phyloP scores from a whole-genome alignment of 257 asterid species.

The Jacaranda copaia region DNA sequence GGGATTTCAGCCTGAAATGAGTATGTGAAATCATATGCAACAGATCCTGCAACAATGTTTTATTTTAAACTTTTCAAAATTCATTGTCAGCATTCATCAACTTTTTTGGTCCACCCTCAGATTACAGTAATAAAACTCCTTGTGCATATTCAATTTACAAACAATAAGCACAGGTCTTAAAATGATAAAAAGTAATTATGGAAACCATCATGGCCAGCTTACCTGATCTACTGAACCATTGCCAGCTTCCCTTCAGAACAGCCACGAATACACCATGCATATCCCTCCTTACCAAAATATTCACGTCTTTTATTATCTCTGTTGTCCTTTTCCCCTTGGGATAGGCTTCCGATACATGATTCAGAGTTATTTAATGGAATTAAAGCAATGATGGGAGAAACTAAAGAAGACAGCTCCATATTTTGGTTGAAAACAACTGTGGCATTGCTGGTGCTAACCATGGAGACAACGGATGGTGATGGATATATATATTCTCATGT shows the following conservation, averaged over 20 bases:
- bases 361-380: constrained; percentile 13
- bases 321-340: constrained; percentile 12
- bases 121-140: constrained; percentile 23
- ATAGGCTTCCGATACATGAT: constrained; percentile 22
- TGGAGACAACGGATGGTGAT: constrained; percentile 24
- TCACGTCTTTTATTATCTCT: background rate
- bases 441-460: background rate
- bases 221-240: constrained; percentile 25
- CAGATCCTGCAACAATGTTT: background rate
- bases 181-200: constrained; percentile 29
- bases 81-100: background rate
- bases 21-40: background rate
- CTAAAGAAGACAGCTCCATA: background rate
- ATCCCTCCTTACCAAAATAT: constrained; percentile 31
- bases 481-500: constrained; percentile 23
- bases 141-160: background rate
- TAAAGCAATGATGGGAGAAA: background rate
- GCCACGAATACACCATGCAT: constrained; percentile 24
- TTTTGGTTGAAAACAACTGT: background rate
- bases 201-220: constrained; percentile 23
- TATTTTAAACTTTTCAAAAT: background rate
- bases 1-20: background rate
- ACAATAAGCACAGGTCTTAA: background rate
- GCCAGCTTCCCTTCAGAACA: constrained; percentile 29
- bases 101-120: background rate